Evolutionary conservation across 164 flowering plant genomes (phyloP), one percentile per base, ranked within the genome.

Genomic region (Liriodendron chinense): DNA sequence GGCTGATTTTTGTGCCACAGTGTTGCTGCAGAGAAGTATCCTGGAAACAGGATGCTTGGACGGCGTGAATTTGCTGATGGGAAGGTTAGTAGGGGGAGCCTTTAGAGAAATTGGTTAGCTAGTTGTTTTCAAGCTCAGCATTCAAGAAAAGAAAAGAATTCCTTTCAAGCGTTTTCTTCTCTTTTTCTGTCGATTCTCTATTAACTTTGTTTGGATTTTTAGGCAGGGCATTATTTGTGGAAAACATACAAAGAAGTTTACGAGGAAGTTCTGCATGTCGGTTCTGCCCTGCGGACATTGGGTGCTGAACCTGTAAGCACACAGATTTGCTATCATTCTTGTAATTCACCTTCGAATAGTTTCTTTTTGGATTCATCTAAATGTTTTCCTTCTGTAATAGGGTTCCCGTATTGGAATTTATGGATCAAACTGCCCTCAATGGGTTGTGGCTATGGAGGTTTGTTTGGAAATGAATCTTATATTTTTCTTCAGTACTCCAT

Each of bases 381-480:
- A 48, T 53, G 10, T 28, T 22, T 18, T 23, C 14, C 62, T 28
- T 57, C 18, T 78, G 20, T 79, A 18, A 71, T 78, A 96, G 99
- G 98, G 96, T 63, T 80, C 87, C 22, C 83, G 90, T 21, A 66
- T 94, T 77, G 99, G 99, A 71, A 87, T 96, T 64, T 96, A 94
- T 84, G 99, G 99, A 64, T 72, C 91, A 20, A 96, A 96, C 79
- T 96, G 98, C 78, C 97, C 98, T 56, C 91, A 92, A 48, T 96
- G 99, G 99, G 82, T 92, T 71, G 83, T 87, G 34, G 97, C 99
- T 69, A 96, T 96, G 99, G 91, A 93, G 99, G 99, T 96, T 20
- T 78, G 79, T 74, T 28, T 69, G 71, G 71, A 69, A 71, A 65
- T 68, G 20, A 28, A 61, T 8, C 50, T 68, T 81, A 21, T 67